A percentile compares a stretch with the other conserved stretches of the same genome.
These are phyloP conservation scores for Phytophthora meadii DNA, from an alignment of 352 stramenopile genomes.

Conservation along the genomic window DNA sequence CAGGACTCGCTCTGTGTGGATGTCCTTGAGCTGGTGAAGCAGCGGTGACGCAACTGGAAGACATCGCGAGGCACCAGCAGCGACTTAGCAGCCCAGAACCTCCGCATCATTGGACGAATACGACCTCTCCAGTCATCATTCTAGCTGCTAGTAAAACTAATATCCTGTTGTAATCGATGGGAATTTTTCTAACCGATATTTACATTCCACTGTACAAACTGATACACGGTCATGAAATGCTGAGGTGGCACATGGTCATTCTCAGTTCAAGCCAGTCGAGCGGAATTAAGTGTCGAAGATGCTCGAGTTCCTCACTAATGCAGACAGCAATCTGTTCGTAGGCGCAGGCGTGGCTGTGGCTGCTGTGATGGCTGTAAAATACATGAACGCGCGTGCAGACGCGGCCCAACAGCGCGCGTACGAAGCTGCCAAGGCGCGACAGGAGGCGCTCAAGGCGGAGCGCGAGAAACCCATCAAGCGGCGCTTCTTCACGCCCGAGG, in stretches of 20 bases:
- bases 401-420: conserved; percentile 69
- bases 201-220: no score
- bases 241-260: conserved; percentile 15
- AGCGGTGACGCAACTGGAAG: conserved; percentile 5
- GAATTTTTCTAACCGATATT: no score
- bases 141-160: no score
- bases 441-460: conserved; percentile 71
- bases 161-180: no score
- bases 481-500: conserved; percentile 93
- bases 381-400: conserved; percentile 71
- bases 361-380: conserved; percentile 59
- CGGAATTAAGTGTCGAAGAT: conserved; percentile 26
- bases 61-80: conserved; percentile 2
- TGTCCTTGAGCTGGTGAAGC: conserved; percentile 8
- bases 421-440: conserved; percentile 65
- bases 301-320: conserved; percentile 55
- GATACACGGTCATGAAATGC: neutral
- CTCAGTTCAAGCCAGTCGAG: conserved; percentile 31
- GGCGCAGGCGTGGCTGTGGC: conserved; percentile 60
- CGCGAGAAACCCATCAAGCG: conserved; percentile 67
- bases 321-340: conserved; percentile 64
- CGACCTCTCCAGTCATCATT: no score
- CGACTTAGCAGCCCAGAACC: neutral
- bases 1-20: conserved; percentile 1
- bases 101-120: conserved; percentile 3